These are phyloP conservation scores for Cladosporium sp. DNA, from an alignment of 2,329 filamentous ascomycete genomes.

Conservation along the genomic window DNA sequence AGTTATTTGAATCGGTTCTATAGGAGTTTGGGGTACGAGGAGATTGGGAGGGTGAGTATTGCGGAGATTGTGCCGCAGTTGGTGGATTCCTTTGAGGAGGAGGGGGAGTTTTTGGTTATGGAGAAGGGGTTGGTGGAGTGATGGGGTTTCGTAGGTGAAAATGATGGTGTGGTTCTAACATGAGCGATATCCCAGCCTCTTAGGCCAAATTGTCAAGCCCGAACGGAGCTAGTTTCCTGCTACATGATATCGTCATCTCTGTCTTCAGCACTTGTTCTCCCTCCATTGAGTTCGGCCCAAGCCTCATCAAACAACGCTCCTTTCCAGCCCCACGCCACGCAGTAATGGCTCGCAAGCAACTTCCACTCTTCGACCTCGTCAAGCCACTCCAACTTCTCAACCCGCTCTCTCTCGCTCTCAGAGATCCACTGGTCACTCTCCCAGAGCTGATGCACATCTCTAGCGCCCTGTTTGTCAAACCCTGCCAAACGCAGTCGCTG, in stretches of 20 bases:
- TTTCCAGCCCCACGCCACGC: slow-evolving; percentile 85
- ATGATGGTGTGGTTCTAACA: too few relatives aligned
- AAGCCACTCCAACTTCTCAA: slow-evolving; percentile 79
- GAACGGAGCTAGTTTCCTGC: neutral
- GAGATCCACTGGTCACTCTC: slow-evolving; percentile 69
- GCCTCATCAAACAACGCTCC: slow-evolving; percentile 33
- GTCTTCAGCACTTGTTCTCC: slow-evolving; percentile 22
- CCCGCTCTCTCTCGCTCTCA: slow-evolving; percentile 71
- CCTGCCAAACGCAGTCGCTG: slow-evolving; percentile 66
- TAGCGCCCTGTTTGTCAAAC: slow-evolving; percentile 60
- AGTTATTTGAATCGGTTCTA: neutral
- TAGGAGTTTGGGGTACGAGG: neutral
- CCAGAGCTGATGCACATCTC: slow-evolving; percentile 68
- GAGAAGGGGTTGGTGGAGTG: neutral
- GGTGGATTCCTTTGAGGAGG: neutral
- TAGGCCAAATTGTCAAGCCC: too few relatives aligned
- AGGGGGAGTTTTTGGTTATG: slow-evolving; percentile 4
- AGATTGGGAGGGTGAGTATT: neutral
- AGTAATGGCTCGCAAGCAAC: slow-evolving; percentile 83
- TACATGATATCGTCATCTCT: slow-evolving; percentile 23
- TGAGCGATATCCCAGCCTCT: too few relatives aligned
- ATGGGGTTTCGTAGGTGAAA: too few relatives aligned
- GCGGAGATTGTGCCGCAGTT: slow-evolving; percentile 1
- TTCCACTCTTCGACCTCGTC: slow-evolving; percentile 97
- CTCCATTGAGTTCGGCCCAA: slow-evolving; percentile 18